Conservation (phyloP, 768 basidiomycete species). For the Tricholoma matsutake region DNA sequence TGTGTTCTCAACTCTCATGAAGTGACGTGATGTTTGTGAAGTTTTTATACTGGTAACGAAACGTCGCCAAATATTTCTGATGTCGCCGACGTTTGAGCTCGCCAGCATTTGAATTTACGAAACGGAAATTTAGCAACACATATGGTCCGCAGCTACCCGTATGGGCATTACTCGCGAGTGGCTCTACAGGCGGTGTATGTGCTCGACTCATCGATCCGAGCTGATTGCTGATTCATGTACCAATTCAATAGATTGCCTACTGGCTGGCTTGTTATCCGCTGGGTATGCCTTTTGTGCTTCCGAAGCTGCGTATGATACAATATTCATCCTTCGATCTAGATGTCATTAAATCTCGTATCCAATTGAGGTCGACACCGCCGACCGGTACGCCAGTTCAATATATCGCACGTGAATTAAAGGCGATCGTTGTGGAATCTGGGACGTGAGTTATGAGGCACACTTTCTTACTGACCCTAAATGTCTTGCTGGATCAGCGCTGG, state of each 20-base stretch:
- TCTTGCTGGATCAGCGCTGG: slow-evolving; percentile 42
- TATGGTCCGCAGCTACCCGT: slow-evolving; percentile 74
- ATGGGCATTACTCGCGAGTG: slow-evolving; percentile 82
- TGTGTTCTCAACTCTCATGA: not conserved
- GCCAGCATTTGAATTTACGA: slow-evolving; percentile 84
- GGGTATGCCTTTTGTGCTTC: slow-evolving; percentile 36
- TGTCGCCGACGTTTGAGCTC: not conserved
- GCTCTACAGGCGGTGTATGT: slow-evolving; percentile 79
- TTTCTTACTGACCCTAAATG: not conserved
- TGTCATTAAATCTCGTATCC: slow-evolving; percentile 88
- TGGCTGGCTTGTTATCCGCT: slow-evolving; percentile 95
- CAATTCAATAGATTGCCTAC: slow-evolving; percentile 61
- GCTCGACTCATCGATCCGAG: not conserved
- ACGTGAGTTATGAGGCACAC: slow-evolving; percentile 43
- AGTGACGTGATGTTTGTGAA: slow-evolving; percentile 22
- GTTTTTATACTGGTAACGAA: slow-evolving; percentile 64
- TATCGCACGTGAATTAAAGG: slow-evolving; percentile 65
- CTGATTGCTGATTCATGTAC: not conserved
- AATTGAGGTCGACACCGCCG: slow-evolving; percentile 74
- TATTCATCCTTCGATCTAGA: slow-evolving; percentile 40
- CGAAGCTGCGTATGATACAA: not conserved
- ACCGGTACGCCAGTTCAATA: slow-evolving; percentile 72
- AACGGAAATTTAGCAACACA: slow-evolving; percentile 62
- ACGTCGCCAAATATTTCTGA: not conserved
- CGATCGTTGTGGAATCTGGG: slow-evolving; percentile 70